phyloP scores from a whole-genome alignment of 2,329 filamentous ascomycete genomes.

The Aureobasidium lini region DNA sequence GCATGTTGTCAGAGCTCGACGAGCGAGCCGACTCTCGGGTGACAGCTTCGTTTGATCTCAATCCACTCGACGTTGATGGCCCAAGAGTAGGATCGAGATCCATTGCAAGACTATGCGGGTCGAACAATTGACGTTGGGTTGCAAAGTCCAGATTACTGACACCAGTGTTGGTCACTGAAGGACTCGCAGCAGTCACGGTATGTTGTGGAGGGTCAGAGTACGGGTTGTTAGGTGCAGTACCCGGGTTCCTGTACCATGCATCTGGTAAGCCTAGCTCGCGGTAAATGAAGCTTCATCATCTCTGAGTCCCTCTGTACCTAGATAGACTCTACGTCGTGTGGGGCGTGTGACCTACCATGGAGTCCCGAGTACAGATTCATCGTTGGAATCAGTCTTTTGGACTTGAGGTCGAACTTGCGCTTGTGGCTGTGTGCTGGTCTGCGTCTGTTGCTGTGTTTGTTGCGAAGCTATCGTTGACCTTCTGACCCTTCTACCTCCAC shows the following conservation, averaged over 20 bases:
- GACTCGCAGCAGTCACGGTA: not conserved
- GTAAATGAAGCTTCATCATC: not conserved
- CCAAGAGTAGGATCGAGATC: conserved; percentile 20
- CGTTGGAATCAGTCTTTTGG: conserved; percentile 20
- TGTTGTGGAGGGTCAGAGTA: conserved; percentile 13
- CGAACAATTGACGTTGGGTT: not conserved
- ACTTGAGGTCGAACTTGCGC: not conserved
- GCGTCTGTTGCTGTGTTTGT: conserved; percentile 23
- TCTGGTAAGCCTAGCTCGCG: conserved; percentile 15
- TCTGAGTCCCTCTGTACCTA: too few species aligned
- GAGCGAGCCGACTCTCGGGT: conserved; percentile 17
- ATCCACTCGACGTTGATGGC: conserved; percentile 13
- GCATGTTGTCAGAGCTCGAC: conserved; percentile 24
- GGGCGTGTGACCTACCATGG: not conserved
- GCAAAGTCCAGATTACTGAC: conserved; percentile 5
- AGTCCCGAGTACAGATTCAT: not conserved
- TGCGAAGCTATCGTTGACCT: conserved; percentile 37
- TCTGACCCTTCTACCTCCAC: conserved; percentile 51
- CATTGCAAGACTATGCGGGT: conserved; percentile 19
- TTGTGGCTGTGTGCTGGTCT: not conserved
- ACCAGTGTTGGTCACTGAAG: not conserved
- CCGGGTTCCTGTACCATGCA: conserved; percentile 13
- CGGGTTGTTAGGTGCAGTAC: conserved; percentile 19
- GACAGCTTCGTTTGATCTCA: conserved; percentile 12
- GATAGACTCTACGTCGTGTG: too few species aligned